Evolutionary conservation across 2,329 filamentous ascomycete species (phyloP).

Genomic region (Alternaria dauci): DNA sequence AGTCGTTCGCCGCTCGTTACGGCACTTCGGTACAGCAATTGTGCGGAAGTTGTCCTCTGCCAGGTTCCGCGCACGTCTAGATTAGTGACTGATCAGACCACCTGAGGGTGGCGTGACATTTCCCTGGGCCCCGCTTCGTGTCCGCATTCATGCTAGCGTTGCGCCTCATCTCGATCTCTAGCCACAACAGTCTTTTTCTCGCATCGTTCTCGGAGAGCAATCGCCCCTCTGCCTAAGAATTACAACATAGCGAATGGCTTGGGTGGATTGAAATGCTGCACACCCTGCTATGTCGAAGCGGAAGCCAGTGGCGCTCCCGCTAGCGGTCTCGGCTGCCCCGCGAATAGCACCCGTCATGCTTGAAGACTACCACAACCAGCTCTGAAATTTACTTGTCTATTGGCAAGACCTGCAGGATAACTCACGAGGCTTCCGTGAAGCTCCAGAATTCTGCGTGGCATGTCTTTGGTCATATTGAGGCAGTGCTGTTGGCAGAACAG

Average conservation of each 20-base stretch:
- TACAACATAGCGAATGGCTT: neutral
- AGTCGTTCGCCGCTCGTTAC: constrained; percentile 20
- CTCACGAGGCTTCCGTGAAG: neutral
- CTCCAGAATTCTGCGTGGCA: neutral
- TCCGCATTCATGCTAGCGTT: constrained; percentile 15
- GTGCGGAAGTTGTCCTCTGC: constrained; percentile 18
- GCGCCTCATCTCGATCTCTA: neutral
- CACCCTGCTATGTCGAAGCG: constrained; percentile 1
- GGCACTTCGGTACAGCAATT: constrained; percentile 25
- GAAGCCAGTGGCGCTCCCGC: constrained; percentile 12
- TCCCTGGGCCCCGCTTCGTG: constrained; percentile 21
- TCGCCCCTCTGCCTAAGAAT: neutral
- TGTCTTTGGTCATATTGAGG: neutral
- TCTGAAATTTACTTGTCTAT: neutral
- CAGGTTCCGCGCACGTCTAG: constrained; percentile 17
- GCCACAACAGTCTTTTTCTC: constrained; percentile 1
- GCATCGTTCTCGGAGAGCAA: neutral
- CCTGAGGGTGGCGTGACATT: constrained; percentile 47
- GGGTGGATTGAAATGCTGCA: constrained; percentile 2
- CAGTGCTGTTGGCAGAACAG: neutral
- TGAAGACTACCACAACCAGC: neutral
- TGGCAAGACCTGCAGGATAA: neutral
- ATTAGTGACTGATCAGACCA: constrained; percentile 41
- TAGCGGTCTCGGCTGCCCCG: constrained; percentile 13
- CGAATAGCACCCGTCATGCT: neutral